Conservation (phyloP, 139 green algal genomes). For the Micractinium conductrix region DNA sequence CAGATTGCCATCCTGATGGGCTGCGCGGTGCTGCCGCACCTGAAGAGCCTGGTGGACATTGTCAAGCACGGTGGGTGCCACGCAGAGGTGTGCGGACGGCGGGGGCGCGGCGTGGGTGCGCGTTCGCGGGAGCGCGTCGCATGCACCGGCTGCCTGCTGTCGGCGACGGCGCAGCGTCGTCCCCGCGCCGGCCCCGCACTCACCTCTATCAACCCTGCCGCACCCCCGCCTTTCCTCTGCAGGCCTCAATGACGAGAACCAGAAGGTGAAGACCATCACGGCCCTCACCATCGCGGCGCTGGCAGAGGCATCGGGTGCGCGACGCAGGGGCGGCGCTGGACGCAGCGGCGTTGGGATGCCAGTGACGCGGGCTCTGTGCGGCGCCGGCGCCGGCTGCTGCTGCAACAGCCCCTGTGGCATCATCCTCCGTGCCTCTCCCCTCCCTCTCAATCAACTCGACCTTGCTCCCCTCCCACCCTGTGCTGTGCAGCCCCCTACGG, state of each 20-base stretch:
- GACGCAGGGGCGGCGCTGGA: conserved; percentile 55
- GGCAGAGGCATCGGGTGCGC: conserved; percentile 86
- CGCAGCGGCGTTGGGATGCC: conserved; percentile 64
- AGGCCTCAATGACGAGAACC: conserved; percentile 77
- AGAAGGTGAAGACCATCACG: conserved; percentile 97
- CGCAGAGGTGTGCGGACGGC: background rate
- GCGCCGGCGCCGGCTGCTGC: no score
- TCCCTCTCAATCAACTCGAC: background rate
- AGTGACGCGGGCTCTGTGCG: background rate
- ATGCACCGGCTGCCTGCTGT: background rate
- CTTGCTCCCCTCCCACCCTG: background rate
- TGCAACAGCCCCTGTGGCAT: background rate
- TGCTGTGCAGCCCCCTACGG: conserved; percentile 87
- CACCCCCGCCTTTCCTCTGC: background rate
- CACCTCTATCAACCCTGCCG: background rate
- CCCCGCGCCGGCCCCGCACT: background rate
- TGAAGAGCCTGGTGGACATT: conserved; percentile 96
- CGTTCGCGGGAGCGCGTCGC: background rate
- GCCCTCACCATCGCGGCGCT: conserved; percentile 94
- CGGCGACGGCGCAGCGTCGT: no score
- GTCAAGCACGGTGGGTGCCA: conserved; percentile 85
- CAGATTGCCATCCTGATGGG: conserved; percentile 99
- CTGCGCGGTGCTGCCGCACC: conserved; percentile 97
- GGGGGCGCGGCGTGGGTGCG: background rate
- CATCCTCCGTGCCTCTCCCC: background rate